A percentile compares a stretch with the other conserved stretches of the same genome.
These are phyloP conservation scores for Arthrobotrys sinensis DNA, from an alignment of 2,329 filamentous ascomycete genomes.

Conservation along the genomic window DNA sequence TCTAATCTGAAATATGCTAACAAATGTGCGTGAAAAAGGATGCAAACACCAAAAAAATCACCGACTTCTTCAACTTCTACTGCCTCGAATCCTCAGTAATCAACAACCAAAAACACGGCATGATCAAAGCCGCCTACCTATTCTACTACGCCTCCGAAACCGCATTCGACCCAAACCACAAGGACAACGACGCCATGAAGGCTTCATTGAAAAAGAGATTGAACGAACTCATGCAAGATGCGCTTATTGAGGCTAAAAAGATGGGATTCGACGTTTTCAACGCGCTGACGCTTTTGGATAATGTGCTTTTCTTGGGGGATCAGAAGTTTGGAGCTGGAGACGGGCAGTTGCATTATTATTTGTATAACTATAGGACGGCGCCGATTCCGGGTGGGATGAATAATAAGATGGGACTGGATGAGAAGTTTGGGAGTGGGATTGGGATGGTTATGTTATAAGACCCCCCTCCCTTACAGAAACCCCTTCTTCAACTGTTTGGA, in stretches of 20 bases:
- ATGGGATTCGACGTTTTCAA: conserved; percentile 96
- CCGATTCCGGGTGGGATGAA: conserved; percentile 90
- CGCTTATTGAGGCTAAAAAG: conserved; percentile 87
- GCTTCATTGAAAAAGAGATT: conserved; percentile 82
- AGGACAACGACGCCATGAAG: conserved; percentile 66
- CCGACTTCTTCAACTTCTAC: conserved; percentile 98
- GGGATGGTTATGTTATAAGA: conserved; percentile 84
- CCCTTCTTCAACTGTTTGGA: background rate
- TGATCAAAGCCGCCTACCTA: conserved; percentile 90
- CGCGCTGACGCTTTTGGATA: conserved; percentile 92
- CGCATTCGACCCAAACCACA: conserved; percentile 72
- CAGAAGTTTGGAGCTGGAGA: conserved; percentile 96
- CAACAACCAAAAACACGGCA: conserved; percentile 81
- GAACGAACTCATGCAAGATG: conserved; percentile 85
- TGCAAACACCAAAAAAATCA: conserved; percentile 81
- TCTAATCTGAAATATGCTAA: no score
- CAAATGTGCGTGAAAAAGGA: conserved; percentile 71
- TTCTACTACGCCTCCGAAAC: conserved; percentile 95
- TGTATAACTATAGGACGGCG: conserved; percentile 95
- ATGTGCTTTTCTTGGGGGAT: conserved; percentile 90
- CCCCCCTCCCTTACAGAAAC: no score
- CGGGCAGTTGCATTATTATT: conserved; percentile 94
- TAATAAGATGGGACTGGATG: conserved; percentile 81
- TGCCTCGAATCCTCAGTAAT: conserved; percentile 94
- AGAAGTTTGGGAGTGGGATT: conserved; percentile 84